Evolutionary conservation across 1,284 basidiomycete genomes (phyloP), one percentile per base, ranked within the genome.

Genomic region (Boletus mariae): DNA sequence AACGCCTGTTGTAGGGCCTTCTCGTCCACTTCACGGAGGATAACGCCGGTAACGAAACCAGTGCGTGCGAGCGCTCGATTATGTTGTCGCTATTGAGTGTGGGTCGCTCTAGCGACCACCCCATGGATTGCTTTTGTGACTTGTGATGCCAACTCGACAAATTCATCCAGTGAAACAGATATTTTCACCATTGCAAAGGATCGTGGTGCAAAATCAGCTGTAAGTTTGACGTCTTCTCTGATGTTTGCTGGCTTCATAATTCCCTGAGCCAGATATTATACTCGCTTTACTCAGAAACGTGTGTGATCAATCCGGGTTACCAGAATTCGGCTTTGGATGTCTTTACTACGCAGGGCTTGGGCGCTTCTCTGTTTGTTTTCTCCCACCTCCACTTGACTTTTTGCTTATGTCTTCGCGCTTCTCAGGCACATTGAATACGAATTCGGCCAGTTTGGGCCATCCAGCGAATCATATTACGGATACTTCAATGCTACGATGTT

Each of bases 41-140:
- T 35, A 69, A 66, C 46, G 73, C 73, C 13, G 73, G 66, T 49
- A 70, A 74, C 53, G 59, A 63, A 20, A 75, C 77, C 74, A 66
- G 73, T 69, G 50, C 48, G 54, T 55, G 50, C 51, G 38, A n/a
- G 32, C 37, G 23, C 49, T 60, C 15, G 26, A 23, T 50, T 26
- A 28, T 40, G 17, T 54, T 42, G 7, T 54, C 48, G 53, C 56
- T 44, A 47, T 45, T 56, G 35, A 37, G 47, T 17, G 25, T 34
- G 45, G 47, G 42, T 50, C 48, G 40, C 45, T 50, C 44, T 57
- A 90, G 87, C 82, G 28, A 78, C 73, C 2, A 90, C 92, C 0
- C 92, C 92, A 7, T 95, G 92, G 91, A 90, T 95, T 58, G 92
- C 93, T 5, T 80, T 93, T 61, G 82, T 95, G 45, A 81, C 82